These are phyloP conservation scores for Persicaria tinctoria DNA, from an alignment of 148 eudicot genomes.

Conservation along the genomic window DNA sequence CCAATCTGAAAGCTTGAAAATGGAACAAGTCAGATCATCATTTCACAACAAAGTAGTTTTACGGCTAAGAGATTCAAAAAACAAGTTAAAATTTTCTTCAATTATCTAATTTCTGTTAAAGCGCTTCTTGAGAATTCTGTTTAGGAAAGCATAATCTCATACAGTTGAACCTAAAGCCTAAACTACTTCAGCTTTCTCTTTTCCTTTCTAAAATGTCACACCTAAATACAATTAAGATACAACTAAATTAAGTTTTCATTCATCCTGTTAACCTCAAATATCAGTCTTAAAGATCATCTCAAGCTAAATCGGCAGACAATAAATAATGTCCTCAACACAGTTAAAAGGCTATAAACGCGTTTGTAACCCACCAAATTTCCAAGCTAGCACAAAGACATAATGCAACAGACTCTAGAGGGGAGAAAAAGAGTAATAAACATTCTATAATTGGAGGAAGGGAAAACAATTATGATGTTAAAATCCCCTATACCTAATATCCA, in stretches of 20 bases:
- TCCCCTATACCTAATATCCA: background rate
- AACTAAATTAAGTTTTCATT: background rate
- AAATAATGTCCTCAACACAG: background rate
- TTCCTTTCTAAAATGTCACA: background rate
- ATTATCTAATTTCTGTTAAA: background rate
- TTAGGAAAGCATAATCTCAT: background rate
- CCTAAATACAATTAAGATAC: background rate
- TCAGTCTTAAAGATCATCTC: background rate
- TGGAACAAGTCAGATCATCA: slow-evolving; percentile 28
- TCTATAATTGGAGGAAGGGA: background rate
- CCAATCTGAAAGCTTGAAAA: slow-evolving; percentile 48
- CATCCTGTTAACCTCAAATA: background rate
- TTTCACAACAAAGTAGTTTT: background rate
- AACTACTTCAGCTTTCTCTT: slow-evolving; percentile 1
- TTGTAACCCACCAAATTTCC: background rate
- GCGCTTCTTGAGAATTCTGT: background rate
- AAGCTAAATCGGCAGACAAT: background rate
- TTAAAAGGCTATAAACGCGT: background rate
- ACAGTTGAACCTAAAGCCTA: background rate
- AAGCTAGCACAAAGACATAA: background rate
- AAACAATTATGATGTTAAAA: slow-evolving; percentile 1
- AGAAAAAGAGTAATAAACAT: background rate
- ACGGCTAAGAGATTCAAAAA: slow-evolving; percentile 1
- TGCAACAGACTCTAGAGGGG: background rate
- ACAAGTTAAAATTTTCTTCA: background rate